phyloP scores from a whole-genome alignment of 2,329 filamentous ascomycete genomes.

The Fusarium xyrophilum region DNA sequence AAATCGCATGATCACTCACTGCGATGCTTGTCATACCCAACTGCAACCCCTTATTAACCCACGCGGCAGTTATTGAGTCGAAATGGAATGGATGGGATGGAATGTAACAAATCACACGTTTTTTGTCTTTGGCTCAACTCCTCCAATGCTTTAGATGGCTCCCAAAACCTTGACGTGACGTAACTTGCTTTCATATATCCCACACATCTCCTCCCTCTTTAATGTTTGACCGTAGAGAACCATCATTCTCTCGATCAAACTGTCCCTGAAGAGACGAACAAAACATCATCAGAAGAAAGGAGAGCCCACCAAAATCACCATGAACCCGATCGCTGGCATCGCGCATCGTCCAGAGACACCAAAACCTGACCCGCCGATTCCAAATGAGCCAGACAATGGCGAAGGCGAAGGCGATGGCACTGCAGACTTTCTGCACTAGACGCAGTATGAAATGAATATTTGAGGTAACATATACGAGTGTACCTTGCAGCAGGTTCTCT shows the following conservation, averaged over 20 bases:
- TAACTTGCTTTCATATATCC: constrained; percentile 21
- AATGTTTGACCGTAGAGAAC: neutral
- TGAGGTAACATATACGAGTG: neutral
- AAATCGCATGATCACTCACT: constrained; percentile 35
- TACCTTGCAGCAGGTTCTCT: constrained; percentile 15
- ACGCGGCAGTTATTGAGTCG: neutral
- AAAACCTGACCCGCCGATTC: constrained; percentile 42
- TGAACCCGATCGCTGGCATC: constrained; percentile 13
- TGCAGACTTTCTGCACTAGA: constrained; percentile 37
- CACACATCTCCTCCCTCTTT: neutral
- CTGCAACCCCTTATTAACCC: constrained; percentile 4
- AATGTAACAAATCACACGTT: constrained; percentile 21
- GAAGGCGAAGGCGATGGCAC: constrained; percentile 45
- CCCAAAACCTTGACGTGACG: constrained; percentile 30
- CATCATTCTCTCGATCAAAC: neutral
- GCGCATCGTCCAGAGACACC: constrained; percentile 45
- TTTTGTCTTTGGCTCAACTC: constrained; percentile 1
- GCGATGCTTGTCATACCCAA: constrained; percentile 2
- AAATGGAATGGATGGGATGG: constrained; percentile 9
- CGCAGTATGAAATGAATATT: neutral
- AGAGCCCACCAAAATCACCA: neutral
- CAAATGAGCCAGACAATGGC: constrained; percentile 43
- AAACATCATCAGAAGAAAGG: neutral
- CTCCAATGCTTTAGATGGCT: constrained; percentile 20
- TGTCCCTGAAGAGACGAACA: neutral